Percentiles rank a stretch among this genome's conserved stretches.
These are phyloP conservation scores for Diaporthe capsici DNA, from an alignment of 2,329 filamentous ascomycete genomes.

Conservation along the genomic window DNA sequence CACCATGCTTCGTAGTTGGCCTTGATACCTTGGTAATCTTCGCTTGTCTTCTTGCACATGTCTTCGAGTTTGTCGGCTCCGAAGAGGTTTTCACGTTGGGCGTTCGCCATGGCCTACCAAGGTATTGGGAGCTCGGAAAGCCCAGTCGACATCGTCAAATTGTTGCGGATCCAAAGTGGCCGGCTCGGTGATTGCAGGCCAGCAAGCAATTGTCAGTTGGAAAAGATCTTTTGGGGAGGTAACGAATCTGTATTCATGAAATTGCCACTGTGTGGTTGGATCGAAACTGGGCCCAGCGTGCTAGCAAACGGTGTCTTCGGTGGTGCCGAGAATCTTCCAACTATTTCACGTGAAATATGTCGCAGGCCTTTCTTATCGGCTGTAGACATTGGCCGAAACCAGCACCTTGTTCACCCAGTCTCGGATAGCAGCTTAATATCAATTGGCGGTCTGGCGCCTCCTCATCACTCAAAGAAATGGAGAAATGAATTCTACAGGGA, in stretches of 20 bases:
- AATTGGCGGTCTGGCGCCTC: neutral
- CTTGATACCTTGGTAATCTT: neutral
- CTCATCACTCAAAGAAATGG: no score
- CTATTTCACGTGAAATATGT: neutral
- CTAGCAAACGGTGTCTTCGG: neutral
- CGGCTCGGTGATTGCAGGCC: no score
- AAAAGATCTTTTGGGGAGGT: neutral
- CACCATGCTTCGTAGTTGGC: neutral
- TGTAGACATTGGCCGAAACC: neutral
- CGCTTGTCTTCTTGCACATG: neutral
- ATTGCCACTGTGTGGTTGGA: neutral
- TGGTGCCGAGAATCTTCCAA: neutral
- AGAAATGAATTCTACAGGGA: neutral
- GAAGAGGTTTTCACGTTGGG: neutral
- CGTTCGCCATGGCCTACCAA: neutral
- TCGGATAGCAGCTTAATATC: neutral
- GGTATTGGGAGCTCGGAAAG: no score
- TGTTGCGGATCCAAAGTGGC: neutral
- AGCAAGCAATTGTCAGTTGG: neutral
- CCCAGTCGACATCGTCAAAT: neutral
- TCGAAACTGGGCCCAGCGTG: neutral
- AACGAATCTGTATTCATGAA: neutral
- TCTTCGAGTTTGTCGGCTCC: neutral
- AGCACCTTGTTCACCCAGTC: neutral
- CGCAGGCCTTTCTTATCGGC: neutral